Evolutionary conservation across 257 asterid species (phyloP), one percentile per base, ranked within the genome.

Genomic region (Verbena officinalis): DNA sequence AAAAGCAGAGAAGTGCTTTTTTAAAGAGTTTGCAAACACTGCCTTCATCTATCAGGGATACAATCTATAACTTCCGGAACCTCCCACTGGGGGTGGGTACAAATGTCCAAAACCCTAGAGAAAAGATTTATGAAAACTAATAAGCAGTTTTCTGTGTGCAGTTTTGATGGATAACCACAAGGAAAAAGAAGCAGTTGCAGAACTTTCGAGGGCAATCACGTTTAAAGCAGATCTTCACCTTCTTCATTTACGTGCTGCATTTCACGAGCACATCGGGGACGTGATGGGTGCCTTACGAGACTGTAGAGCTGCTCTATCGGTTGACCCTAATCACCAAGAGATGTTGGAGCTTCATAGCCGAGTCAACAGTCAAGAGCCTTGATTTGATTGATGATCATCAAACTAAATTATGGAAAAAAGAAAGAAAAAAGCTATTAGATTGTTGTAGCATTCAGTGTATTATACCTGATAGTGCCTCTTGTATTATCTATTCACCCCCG

Each of bases 151-250:
- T n/a, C n/a, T n/a, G n/a, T 31, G 8, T 20, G 67, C 71, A 93
- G 98, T 90, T 63, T 71, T 94, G 79, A 94, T 94, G 99, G 99
- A 94, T 76, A 94, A 85, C 81, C 96, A 83, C 68, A 85, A 90
- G 82, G 86, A 88, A 68, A 89, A 86, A 31, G 99, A 94, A 76
- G 98, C 99, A 4, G 86, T 94, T 27, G 95, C 78, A 23, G 99
- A 90, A 68, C 81, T 94, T 42, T 90, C 99, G 11, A 80, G 78
- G 87, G 98, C 99, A 14, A 88, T 94, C 3, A 82, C 97, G 0
- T 94, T 94, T 75, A 94, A 94, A 81, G 98, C 97, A 0, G 99
- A 94, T 77, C 94, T 90, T 72, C 96, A 94, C 61, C 93, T 94
- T 15, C 80, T 94, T 30, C 99, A 94, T 72, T 93, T 90, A 0